Evolutionary conservation across 2,329 filamentous ascomycete genomes (phyloP).

Genomic region (Sarocladium oryzae): DNA sequence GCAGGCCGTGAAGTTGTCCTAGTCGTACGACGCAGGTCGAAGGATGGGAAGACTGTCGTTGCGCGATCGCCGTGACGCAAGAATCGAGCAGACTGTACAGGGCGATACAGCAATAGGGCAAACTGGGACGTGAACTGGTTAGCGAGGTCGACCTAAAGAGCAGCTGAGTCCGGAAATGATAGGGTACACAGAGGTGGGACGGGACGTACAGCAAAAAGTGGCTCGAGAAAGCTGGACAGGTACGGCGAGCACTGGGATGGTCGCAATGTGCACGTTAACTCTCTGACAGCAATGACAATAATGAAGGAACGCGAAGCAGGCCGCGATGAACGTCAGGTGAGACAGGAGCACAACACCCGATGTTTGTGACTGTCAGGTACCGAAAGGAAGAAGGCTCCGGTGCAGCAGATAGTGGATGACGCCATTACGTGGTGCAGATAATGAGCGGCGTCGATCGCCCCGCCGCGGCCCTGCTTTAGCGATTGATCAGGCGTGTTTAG

Average conservation of each 20-base stretch:
- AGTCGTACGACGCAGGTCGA: not conserved
- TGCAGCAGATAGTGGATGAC: not conserved
- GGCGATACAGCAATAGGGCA: not conserved
- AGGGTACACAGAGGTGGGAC: not conserved
- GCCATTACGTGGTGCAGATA: slow-evolving; percentile 4
- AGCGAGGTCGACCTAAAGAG: not conserved
- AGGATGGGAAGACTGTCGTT: not conserved
- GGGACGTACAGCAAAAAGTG: not conserved
- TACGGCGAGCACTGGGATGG: no score
- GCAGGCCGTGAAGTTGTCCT: not conserved
- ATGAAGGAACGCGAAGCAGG: not conserved
- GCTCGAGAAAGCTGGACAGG: no score
- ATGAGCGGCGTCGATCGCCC: slow-evolving; percentile 4
- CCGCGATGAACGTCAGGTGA: not conserved
- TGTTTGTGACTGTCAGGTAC: not conserved
- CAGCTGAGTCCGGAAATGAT: not conserved
- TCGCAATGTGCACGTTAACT: no score
- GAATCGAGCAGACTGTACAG: not conserved
- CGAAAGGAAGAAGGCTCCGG: not conserved
- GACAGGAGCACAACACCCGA: not conserved
- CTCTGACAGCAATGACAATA: no score
- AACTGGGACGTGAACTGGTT: not conserved
- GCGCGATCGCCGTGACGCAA: not conserved
- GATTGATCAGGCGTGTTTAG: not conserved
- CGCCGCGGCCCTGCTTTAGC: not conserved